phyloP scores from a whole-genome alignment of 192 early-diverging fungal genomes.

The Polychytrium aggregatum region DNA sequence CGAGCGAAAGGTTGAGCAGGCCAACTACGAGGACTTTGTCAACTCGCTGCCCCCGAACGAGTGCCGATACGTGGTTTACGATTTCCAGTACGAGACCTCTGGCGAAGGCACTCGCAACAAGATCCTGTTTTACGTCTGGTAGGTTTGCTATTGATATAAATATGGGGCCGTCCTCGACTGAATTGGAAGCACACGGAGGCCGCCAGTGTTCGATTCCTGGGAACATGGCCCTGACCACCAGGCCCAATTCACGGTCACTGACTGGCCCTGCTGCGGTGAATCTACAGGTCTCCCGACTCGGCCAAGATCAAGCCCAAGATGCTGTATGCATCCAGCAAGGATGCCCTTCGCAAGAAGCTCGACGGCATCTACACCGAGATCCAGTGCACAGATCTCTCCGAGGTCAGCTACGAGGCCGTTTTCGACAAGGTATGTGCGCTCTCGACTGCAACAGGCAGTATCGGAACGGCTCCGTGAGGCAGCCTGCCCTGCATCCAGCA shows the following conservation, averaged over 20 bases:
- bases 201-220: no score
- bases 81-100: slow-evolving; percentile 63
- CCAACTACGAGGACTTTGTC: slow-evolving; percentile 62
- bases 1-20: slow-evolving; percentile 35
- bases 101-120: slow-evolving; percentile 68
- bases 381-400: slow-evolving; percentile 75
- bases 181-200: no score
- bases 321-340: slow-evolving; percentile 81
- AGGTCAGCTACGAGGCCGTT: slow-evolving; percentile 59
- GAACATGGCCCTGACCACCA: no score
- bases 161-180: no score
- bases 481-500: not conserved
- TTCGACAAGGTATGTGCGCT: slow-evolving; percentile 44
- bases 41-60: slow-evolving; percentile 41
- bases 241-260: no score
- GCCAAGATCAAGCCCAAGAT: slow-evolving; percentile 74
- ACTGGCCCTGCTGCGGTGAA: no score
- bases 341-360: slow-evolving; percentile 59
- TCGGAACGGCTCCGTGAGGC: not conserved
- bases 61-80: slow-evolving; percentile 79
- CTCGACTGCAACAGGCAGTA: not conserved
- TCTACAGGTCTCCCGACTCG: slow-evolving; percentile 70
- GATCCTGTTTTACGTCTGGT: slow-evolving; percentile 80
- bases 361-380: slow-evolving; percentile 63
- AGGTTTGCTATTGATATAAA: slow-evolving; percentile 17